Conservation (phyloP, 2,329 filamentous ascomycete genomes). For the Tolypocladium album region DNA sequence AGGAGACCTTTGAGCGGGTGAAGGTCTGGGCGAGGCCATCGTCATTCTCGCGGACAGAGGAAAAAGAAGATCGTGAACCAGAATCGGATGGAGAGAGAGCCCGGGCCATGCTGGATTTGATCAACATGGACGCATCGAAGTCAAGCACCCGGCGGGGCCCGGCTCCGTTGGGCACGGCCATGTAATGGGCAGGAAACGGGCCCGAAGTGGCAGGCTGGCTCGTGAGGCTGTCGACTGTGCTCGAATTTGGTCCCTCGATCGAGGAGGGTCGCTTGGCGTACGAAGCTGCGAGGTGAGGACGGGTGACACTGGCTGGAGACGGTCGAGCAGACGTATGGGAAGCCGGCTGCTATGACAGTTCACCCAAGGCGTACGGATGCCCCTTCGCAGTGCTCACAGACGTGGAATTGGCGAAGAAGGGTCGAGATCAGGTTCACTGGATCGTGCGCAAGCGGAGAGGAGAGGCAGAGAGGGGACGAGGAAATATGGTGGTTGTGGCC, state of each 20-base stretch:
- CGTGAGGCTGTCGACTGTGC: not conserved
- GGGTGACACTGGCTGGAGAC: not conserved
- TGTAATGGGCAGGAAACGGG: slow-evolving; percentile 8
- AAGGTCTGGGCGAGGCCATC: slow-evolving; percentile 51
- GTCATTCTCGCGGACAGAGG: slow-evolving; percentile 50
- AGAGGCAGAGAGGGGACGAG: not conserved
- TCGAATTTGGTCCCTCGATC: not conserved
- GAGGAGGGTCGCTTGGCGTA: not conserved
- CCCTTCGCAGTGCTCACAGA: not conserved
- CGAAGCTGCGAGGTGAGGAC: not conserved
- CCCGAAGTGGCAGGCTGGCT: not conserved
- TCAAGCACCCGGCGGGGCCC: slow-evolving; percentile 17
- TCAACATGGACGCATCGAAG: slow-evolving; percentile 22
- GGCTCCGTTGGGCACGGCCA: slow-evolving; percentile 15
- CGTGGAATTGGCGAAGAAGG: not conserved
- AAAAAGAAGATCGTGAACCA: slow-evolving; percentile 45
- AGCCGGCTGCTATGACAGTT: not conserved
- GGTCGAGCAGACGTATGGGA: not conserved
- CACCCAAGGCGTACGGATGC: not conserved
- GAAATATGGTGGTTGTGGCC: not conserved
- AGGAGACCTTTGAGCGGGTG: slow-evolving; percentile 51
- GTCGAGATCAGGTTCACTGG: not conserved
- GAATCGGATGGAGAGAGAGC: slow-evolving; percentile 26
- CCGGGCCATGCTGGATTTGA: slow-evolving; percentile 26
- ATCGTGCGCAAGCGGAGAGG: not conserved